Percentiles rank a stretch among this genome's conserved stretches.
Conservation (phyloP, 306 rosid species). For the Senna tora region DNA sequence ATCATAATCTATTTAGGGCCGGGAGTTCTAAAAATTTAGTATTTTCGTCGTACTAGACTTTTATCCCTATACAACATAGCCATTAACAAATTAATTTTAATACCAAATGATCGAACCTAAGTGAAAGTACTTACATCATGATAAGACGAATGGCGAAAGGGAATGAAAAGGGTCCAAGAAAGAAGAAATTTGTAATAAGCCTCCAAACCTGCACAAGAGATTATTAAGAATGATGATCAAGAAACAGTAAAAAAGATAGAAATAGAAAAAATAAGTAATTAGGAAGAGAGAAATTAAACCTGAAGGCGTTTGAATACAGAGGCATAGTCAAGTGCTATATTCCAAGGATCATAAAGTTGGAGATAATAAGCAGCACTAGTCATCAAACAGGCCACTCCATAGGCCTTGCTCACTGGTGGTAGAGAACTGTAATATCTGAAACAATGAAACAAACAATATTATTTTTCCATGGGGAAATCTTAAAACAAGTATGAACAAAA, state of each 20-base stretch:
- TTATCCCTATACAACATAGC: too few species aligned
- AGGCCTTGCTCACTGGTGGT: conserved; percentile 80
- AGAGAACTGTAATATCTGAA: conserved; percentile 66
- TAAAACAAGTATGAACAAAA: conserved; percentile 13
- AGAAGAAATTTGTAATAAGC: conserved; percentile 72
- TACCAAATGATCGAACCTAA: too few species aligned
- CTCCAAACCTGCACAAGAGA: conserved; percentile 60
- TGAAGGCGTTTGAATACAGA: conserved; percentile 54
- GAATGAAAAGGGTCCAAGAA: conserved; percentile 72
- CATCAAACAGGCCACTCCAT: conserved; percentile 76
- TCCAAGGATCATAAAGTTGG: conserved; percentile 20
- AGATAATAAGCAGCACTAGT: conserved; percentile 57
- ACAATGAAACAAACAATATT: too few species aligned
- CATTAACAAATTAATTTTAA: too few species aligned
- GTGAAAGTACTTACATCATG: conserved; percentile 53
- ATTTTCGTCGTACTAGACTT: too few species aligned
- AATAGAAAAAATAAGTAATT: too few species aligned
- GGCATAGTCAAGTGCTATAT: conserved; percentile 51
- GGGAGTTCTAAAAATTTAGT: too few species aligned
- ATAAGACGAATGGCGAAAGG: conserved; percentile 58
- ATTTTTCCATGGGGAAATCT: too few species aligned
- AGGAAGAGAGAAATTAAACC: conserved; percentile 41
- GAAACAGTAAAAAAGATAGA: too few species aligned
- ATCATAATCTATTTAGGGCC: too few species aligned
- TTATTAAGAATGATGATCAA: conserved; percentile 20